A percentile compares a stretch with the other conserved stretches of the same genome.
Conservation (phyloP, 495 filamentous ascomycete genomes). For the Penicillium parvum region DNA sequence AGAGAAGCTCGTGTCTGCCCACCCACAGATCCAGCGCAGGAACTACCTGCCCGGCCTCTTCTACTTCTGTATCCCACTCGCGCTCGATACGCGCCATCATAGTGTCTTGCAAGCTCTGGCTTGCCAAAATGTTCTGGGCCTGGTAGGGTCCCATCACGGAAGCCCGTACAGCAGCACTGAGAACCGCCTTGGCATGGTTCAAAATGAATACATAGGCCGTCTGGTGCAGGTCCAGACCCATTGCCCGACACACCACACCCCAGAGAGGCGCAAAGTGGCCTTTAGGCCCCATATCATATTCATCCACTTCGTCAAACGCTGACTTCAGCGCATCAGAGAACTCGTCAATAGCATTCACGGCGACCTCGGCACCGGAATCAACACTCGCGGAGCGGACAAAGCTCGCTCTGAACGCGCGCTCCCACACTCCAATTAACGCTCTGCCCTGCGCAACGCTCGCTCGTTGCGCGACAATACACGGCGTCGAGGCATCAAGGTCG, state of each 20-base stretch:
- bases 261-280: constrained; percentile 81
- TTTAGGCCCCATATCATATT: constrained; percentile 31
- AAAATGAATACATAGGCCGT: constrained; percentile 82
- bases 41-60: constrained; percentile 81
- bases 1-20: constrained; percentile 89
- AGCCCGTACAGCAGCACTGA: constrained; percentile 85
- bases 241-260: constrained; percentile 62
- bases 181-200: constrained; percentile 79
- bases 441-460: constrained; percentile 81
- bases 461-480: constrained; percentile 82
- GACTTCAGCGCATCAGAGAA: constrained; percentile 40
- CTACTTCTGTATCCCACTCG: constrained; percentile 56
- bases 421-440: constrained; percentile 85
- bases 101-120: constrained; percentile 53
- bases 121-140: constrained; percentile 77
- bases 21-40: constrained; percentile 91
- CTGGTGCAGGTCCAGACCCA: constrained; percentile 58
- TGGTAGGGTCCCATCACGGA: constrained; percentile 91
- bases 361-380: constrained; percentile 19
- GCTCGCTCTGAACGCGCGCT: constrained; percentile 58
- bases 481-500: constrained; percentile 75
- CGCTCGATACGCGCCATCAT: constrained; percentile 58
- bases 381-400: constrained; percentile 15
- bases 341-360: constrained; percentile 27
- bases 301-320: constrained; percentile 22